Conservation (phyloP, 2,329 filamentous ascomycete genomes). For the Penicillium sp. region DNA sequence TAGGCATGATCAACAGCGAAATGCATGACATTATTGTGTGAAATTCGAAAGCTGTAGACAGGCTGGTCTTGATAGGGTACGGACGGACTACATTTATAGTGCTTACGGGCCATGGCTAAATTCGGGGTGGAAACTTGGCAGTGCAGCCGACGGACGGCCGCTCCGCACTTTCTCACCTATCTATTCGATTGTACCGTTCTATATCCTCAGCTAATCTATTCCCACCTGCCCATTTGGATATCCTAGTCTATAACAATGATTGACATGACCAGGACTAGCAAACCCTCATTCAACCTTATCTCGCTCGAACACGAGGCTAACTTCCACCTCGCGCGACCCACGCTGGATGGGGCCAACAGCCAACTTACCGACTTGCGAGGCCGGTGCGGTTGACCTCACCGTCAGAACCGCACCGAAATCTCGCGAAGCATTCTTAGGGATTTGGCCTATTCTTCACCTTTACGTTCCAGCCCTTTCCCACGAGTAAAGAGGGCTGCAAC, state of each 20-base stretch:
- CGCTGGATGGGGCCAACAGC: neutral
- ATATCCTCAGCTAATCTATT: neutral
- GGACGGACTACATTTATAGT: neutral
- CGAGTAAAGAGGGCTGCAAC: constrained; percentile 56
- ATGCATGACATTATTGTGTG: no score
- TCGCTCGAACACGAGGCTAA: neutral
- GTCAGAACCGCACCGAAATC: neutral
- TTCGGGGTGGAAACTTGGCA: no score
- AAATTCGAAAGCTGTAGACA: no score
- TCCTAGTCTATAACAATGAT: neutral
- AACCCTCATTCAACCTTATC: no score
- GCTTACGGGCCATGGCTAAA: no score
- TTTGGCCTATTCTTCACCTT: constrained; percentile 4
- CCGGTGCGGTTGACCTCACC: neutral
- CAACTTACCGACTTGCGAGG: neutral
- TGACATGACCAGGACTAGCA: no score
- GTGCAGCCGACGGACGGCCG: neutral
- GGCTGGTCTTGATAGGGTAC: no score
- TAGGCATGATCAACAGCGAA: neutral
- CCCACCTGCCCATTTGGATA: neutral
- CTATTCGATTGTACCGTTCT: neutral
- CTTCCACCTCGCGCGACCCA: neutral
- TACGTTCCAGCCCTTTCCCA: constrained; percentile 41
- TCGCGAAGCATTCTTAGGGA: neutral
- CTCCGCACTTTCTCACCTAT: neutral